Evolutionary conservation across 2,329 filamentous ascomycete species (phyloP), one percentile per base, ranked within the genome.

Genomic region (Scytalidium sp.): DNA sequence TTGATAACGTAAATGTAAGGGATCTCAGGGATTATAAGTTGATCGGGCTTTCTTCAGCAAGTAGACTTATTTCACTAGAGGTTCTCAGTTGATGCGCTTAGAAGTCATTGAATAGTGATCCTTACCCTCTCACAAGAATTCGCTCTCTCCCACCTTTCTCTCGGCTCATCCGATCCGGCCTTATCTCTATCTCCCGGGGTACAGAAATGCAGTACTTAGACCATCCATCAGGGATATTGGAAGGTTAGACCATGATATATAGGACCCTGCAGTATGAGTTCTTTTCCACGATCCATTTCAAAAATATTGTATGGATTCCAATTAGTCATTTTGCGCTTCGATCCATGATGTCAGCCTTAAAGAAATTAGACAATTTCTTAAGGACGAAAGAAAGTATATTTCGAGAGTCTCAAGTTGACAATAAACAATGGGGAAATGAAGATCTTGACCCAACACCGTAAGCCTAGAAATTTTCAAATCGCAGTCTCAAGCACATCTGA

Each of bases 361-460:
- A 36, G 32, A 36, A 36, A 15, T 9, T 36, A 36, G 32, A 36
- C 17, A 36, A 36, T 15, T 15, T 36, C 17, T n/a, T 36, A 36
- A 36, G 32, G 17, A 36, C 32, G 8, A 36, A 36, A n/a, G 32
- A 36, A 36, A 36, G 32, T 36, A 36, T 36, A 15, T 36, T 36
- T 36, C 32, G 32, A 36, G 39, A 41, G 17, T 19, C 19, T 19
- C 17, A 21, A 20, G 32, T 36, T 15, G 45, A 47, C 2, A 27
- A 41, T 20, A 40, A 23, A 41, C 40, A 17, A 41, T 47, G 45
- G 45, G 21, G 20, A 23, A 47, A 47, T 25, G 36, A 47, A 21
- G 45, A 47, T 27, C 45, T 47, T 19, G 45, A 47, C 29, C 45
- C 45, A 15, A 41, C 45, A 15, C 32, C 45, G 45, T 47, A 41